Percentiles rank a stretch among this genome's conserved stretches.
phyloP scores from a whole-genome alignment of 148 eudicot genomes.

The Salicornia ramosissima region DNA sequence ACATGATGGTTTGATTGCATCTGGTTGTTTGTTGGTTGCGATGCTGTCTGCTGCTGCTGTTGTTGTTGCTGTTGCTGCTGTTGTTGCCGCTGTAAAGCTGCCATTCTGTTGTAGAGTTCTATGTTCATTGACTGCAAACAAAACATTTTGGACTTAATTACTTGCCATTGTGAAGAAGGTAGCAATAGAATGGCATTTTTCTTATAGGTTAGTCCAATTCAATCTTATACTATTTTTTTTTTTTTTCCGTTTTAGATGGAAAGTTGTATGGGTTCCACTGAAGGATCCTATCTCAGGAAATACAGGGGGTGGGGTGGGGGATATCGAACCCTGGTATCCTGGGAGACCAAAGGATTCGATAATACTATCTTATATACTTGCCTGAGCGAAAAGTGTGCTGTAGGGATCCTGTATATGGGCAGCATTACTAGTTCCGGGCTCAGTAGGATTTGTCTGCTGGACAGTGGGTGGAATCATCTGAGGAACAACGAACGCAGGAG shows the following conservation, averaged over 20 bases:
- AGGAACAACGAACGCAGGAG: constrained; percentile 47
- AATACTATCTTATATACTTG: constrained; percentile 26
- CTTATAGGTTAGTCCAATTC: too few species aligned
- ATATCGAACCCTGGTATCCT: too few species aligned
- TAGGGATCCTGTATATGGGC: constrained; percentile 49
- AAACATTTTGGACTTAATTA: neutral
- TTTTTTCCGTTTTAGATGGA: too few species aligned
- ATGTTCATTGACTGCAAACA: constrained; percentile 61
- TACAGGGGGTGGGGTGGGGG: too few species aligned
- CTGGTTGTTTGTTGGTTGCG: constrained; percentile 33
- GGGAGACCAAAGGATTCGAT: neutral
- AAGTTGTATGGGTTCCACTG: too few species aligned
- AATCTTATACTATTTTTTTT: too few species aligned
- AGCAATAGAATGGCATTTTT: neutral
- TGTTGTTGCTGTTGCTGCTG: constrained; percentile 60
- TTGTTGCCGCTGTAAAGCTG: constrained; percentile 55
- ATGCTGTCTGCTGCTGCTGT: constrained; percentile 45
- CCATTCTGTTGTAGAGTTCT: constrained; percentile 72
- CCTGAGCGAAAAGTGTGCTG: constrained; percentile 57
- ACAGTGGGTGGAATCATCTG: constrained; percentile 30
- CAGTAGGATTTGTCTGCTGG: constrained; percentile 29
- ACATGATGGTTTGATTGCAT: constrained; percentile 31
- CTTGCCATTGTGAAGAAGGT: neutral
- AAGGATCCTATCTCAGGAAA: too few species aligned
- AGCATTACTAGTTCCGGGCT: constrained; percentile 28